Evolutionary conservation across 164 flowering plant species (phyloP).

Genomic region (Berberis vulgaris): DNA sequence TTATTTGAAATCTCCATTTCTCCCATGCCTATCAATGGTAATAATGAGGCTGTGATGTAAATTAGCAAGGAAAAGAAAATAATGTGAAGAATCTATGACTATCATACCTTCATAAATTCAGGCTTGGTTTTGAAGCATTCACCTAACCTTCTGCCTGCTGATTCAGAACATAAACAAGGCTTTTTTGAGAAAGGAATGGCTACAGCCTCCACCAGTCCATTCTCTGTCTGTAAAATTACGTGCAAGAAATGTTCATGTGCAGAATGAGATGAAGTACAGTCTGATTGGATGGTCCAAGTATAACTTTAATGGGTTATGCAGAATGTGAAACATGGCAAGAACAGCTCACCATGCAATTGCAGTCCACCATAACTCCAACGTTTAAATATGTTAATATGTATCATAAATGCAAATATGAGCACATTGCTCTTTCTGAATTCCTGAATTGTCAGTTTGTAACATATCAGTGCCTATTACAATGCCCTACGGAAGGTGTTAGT

Average conservation of each 20-base stretch:
- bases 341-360: too few species aligned
- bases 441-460: too few species aligned
- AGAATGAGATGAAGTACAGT: neutral
- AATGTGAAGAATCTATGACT: neutral
- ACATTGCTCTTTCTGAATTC: too few species aligned
- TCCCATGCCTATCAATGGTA: slow-evolving; percentile 70
- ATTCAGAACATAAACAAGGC: slow-evolving; percentile 83
- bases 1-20: slow-evolving; percentile 80
- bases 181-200: slow-evolving; percentile 83
- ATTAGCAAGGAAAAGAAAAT: neutral
- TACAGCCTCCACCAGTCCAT: slow-evolving; percentile 93
- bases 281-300: too few species aligned
- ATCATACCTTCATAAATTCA: slow-evolving; percentile 80
- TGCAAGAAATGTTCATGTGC: neutral
- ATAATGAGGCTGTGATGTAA: neutral
- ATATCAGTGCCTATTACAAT: too few species aligned
- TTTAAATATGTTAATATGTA: too few species aligned
- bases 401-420: too few species aligned
- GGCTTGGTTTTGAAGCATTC: slow-evolving; percentile 74
- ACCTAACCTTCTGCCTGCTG: slow-evolving; percentile 52
- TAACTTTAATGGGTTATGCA: too few species aligned
- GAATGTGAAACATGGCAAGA: too few species aligned
- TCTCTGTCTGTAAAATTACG: slow-evolving; percentile 64
- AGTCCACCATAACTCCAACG: too few species aligned
- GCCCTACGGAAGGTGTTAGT: too few species aligned